Evolutionary conservation across 169 alveolate species (phyloP), one percentile per base, ranked within the genome.

Genomic region (Plasmodium inui): DNA sequence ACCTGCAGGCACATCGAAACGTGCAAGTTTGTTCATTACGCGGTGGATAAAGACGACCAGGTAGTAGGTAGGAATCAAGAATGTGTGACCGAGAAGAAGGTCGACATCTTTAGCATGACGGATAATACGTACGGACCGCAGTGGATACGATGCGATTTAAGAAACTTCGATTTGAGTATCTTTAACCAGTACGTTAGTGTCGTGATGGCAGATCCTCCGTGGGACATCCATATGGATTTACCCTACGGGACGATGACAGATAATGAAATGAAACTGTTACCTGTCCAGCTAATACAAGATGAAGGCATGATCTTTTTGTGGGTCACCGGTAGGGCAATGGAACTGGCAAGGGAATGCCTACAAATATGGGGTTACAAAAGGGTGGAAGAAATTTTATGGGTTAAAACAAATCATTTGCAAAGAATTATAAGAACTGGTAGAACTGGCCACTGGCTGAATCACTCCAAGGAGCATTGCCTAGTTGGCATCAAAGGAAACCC

Each of bases 381-480:
- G 80, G 97, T 97, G 81, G 99, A 98, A 94, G 99, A 98, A 96
- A 95, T 98, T 70, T 97, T 98, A 9, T 98, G 99, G 99, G 98
- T 98, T 30, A 98, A 98, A 95, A 98, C 99, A 61, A 98, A 98
- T 92, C 98, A 98, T 96, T 96, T 98, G 73, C 98, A 98, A 91
- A 97, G 99, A 85, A 96, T 98, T 88, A 98, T 98, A 19, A 96
- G 99, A 92, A 98, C 99, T 14, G 99, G 99, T 12, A 97, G 99
- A 73, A 98, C 99, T 22, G 99, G 99, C 1, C 99, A 98, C 96
- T 98, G 99, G 99, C 71, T 98, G 32, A 98, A 98, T 97, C 99
- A 98, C 94, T 96, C 98, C 70, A 98, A 98, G 95, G 99, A 97
- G 82, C 98, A 97, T 95, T 97, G 98, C 53, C 95, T 97, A n/a